These are phyloP conservation scores for Scopulariopsis brevicaulis DNA, from an alignment of 2,329 filamentous ascomycete genomes.

Conservation along the genomic window DNA sequence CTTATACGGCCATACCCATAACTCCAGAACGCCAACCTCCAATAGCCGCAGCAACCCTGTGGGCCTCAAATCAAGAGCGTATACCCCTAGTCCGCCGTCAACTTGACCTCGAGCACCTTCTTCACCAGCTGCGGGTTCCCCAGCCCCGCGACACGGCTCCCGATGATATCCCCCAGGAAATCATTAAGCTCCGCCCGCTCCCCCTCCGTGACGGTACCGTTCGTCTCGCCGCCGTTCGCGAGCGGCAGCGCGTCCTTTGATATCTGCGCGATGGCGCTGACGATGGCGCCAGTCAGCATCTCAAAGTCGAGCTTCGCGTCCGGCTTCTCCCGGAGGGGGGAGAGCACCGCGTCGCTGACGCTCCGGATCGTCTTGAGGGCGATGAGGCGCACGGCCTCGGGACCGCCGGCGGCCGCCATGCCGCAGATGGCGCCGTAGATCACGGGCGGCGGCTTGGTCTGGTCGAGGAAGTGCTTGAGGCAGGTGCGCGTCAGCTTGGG, in stretches of 20 bases:
- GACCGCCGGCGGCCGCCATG: conserved; percentile 63
- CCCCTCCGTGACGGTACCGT: conserved; percentile 15
- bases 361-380: conserved; percentile 43
- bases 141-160: conserved; percentile 31
- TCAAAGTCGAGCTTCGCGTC: conserved; percentile 40
- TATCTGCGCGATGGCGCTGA: conserved; percentile 39
- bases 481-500: conserved; percentile 87
- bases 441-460: conserved; percentile 67
- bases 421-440: conserved; percentile 85
- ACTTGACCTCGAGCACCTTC: conserved; percentile 42
- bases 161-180: conserved; percentile 43
- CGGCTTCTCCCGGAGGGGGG: conserved; percentile 38
- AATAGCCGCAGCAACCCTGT: neutral
- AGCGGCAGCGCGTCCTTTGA: conserved; percentile 21
- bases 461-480: conserved; percentile 84
- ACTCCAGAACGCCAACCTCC: neutral
- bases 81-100: conserved; percentile 20
- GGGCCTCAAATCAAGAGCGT: neutral
- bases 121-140: conserved; percentile 35
- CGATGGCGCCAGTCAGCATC: conserved; percentile 42
- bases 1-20: neutral
- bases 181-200: conserved; percentile 36
- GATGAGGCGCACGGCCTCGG: conserved; percentile 44
- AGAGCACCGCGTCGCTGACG: conserved; percentile 41
- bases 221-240: neutral